These are phyloP conservation scores for Tylopilus sp. DNA, from an alignment of 768 basidiomycete species.

Conservation along the genomic window DNA sequence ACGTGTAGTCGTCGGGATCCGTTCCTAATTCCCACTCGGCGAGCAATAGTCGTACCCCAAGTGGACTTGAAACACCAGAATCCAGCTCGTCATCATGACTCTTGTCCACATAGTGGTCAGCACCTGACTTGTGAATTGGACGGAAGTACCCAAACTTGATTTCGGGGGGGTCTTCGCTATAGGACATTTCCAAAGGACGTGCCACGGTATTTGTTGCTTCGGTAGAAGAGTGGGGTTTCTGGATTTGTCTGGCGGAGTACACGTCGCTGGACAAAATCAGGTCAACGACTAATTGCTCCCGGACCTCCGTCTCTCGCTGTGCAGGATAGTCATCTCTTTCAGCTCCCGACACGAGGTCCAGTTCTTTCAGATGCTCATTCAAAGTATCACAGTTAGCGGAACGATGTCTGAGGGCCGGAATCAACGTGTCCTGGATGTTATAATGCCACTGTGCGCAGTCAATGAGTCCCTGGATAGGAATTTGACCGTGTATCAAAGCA, in stretches of 20 bases:
- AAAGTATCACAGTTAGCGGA: constrained; percentile 34
- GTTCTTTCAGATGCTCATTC: constrained; percentile 39
- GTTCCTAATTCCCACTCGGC: constrained; percentile 64
- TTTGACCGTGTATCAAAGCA: constrained; percentile 46
- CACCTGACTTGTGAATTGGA: constrained; percentile 38
- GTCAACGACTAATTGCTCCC: constrained; percentile 62
- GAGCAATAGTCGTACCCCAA: constrained; percentile 61
- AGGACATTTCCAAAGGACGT: constrained; percentile 41
- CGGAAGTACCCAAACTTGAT: constrained; percentile 61
- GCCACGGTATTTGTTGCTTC: constrained; percentile 5
- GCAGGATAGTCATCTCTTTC: constrained; percentile 39
- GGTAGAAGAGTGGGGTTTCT: constrained; percentile 15
- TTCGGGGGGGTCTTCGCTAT: constrained; percentile 53
- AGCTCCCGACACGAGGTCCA: constrained; percentile 40
- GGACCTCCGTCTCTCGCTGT: constrained; percentile 50
- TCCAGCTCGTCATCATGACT: constrained; percentile 16
- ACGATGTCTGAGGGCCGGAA: constrained; percentile 39
- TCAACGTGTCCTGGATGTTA: constrained; percentile 46
- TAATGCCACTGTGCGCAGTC: constrained; percentile 52
- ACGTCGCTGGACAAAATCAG: constrained; percentile 56
- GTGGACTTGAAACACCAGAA: constrained; percentile 33
- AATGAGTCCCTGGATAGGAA: constrained; percentile 38
- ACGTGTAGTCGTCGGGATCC: constrained; percentile 48
- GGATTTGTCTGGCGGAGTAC: constrained; percentile 46
- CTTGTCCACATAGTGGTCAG: constrained; percentile 27